A percentile compares a stretch with the other conserved stretches of the same genome.
Evolutionary conservation across 129 eudicot species (phyloP).

Genomic region (Centella asiatica): DNA sequence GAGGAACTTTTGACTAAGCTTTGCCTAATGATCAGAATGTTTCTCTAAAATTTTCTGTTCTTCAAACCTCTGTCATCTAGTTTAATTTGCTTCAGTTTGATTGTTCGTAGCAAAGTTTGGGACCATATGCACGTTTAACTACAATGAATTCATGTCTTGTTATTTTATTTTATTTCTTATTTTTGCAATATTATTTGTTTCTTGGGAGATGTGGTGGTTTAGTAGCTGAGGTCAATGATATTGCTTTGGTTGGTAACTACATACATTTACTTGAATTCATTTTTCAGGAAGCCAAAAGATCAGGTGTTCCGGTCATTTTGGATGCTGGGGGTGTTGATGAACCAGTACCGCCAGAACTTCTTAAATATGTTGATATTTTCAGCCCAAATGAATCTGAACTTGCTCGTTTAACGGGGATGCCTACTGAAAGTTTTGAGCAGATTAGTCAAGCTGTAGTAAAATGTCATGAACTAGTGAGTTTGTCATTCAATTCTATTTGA

Average conservation of each 20-base stretch:
- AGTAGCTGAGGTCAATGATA: neutral
- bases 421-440: slow-evolving; percentile 69
- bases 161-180: neutral
- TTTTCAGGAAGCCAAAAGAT: slow-evolving; percentile 68
- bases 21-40: too few species aligned
- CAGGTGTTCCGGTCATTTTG: slow-evolving; percentile 74
- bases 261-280: neutral
- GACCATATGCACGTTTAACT: neutral
- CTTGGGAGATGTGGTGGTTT: neutral
- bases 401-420: slow-evolving; percentile 86
- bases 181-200: neutral
- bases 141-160: neutral
- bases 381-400: slow-evolving; percentile 97
- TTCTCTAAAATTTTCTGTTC: too few species aligned
- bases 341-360: slow-evolving; percentile 63
- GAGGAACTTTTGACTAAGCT: too few species aligned
- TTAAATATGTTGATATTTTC: slow-evolving; percentile 46
- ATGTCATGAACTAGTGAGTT: slow-evolving; percentile 68
- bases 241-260: neutral
- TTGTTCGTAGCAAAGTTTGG: neutral
- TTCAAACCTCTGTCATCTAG: neutral
- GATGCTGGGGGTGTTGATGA: slow-evolving; percentile 96
- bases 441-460: slow-evolving; percentile 70
- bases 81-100: neutral
- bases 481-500: slow-evolving; percentile 2